These are phyloP conservation scores for Boletus sp. DNA, from an alignment of 768 basidiomycete species.

Conservation along the genomic window DNA sequence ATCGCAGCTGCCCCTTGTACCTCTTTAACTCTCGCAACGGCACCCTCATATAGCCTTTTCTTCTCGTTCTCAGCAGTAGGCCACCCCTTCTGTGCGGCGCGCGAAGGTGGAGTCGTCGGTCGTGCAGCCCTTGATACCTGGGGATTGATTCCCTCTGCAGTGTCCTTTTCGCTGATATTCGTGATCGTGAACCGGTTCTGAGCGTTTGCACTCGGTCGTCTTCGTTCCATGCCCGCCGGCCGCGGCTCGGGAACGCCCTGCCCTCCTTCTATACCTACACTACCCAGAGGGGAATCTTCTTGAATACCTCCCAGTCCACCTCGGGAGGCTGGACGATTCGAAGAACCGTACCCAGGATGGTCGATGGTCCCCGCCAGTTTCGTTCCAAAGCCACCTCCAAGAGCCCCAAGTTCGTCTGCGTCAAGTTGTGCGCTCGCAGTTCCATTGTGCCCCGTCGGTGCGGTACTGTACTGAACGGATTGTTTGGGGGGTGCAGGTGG, in stretches of 20 bases:
- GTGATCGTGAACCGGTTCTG: slow-evolving; percentile 40
- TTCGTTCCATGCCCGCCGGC: slow-evolving; percentile 17
- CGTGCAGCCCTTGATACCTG: slow-evolving; percentile 6
- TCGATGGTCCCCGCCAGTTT: slow-evolving; percentile 22
- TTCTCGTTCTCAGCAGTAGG: slow-evolving; percentile 47
- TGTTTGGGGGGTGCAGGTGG: slow-evolving; percentile 14
- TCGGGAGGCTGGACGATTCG: slow-evolving; percentile 12
- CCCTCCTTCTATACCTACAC: slow-evolving; percentile 2
- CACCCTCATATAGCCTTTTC: slow-evolving; percentile 35
- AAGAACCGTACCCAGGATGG: slow-evolving; percentile 26
- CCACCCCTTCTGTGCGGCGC: slow-evolving; percentile 19
- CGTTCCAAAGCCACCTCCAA: slow-evolving; percentile 9
- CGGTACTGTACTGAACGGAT: slow-evolving; percentile 29
- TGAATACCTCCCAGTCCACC: slow-evolving; percentile 25
- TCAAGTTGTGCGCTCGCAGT: slow-evolving; percentile 9
- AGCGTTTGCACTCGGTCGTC: slow-evolving; percentile 31
- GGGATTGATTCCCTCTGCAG: slow-evolving; percentile 30
- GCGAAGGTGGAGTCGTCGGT: slow-evolving; percentile 29
- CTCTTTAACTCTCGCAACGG: slow-evolving; percentile 37
- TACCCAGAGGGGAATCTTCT: slow-evolving; percentile 12
- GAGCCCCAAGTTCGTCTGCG: slow-evolving; percentile 21
- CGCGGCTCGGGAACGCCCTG: slow-evolving; percentile 8
- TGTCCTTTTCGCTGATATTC: slow-evolving; percentile 42
- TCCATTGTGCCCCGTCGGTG: slow-evolving; percentile 24
- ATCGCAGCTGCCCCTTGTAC: slow-evolving; percentile 35